Base-by-base conservation (phyloP, 73 alveolate species). In the Paramecium pentaurelia region DNA sequence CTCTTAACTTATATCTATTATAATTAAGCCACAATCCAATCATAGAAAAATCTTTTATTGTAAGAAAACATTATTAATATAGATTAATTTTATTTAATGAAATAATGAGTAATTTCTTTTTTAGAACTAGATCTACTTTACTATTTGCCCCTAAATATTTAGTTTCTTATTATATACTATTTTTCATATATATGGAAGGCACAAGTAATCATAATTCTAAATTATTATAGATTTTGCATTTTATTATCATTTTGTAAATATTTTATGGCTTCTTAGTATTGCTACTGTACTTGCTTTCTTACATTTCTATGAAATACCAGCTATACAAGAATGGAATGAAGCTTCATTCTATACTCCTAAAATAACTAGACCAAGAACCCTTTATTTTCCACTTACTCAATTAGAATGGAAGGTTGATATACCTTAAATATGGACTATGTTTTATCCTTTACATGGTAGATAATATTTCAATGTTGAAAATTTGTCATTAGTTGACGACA, bases 361-460 rank as follows among this genome's bases (percentile, higher is more conserved):
- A n/a, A 32, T 83, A 30, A 45, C 71, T 8, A 77, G 94, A 47
- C 94, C 94, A 14, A 51, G 94, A 28, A 49, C 64, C 0, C 44
- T 45, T 8, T 89, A 89, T 30, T 71, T 71, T 49, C 94, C 94
- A 9, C 58, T 89, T 28, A 36, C 75, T 9, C 34, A 89, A 71
- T 16, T 73, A 36, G 94, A 85, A 8, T 89, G 94, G 94, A 42
- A 40, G 27, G 58, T 58, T n/a, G 94, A 89, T 32, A 45, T 89
- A 22, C 94, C 94, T 18, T 34, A 89, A 58, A 45, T 89, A 28
- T 89, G 94, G 94, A 89, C 94, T 36, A 89, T 89, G 94, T 89
- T 89, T 71, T 89, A 89, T 89, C 94, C 94, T 1, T 47, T 89
- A 45, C 49, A 71, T 45, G 94, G 94, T 7, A 89, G 94, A 89